Evolutionary conservation across 2,329 filamentous ascomycete species (phyloP).

Genomic region (Pyrenochaeta sp.): DNA sequence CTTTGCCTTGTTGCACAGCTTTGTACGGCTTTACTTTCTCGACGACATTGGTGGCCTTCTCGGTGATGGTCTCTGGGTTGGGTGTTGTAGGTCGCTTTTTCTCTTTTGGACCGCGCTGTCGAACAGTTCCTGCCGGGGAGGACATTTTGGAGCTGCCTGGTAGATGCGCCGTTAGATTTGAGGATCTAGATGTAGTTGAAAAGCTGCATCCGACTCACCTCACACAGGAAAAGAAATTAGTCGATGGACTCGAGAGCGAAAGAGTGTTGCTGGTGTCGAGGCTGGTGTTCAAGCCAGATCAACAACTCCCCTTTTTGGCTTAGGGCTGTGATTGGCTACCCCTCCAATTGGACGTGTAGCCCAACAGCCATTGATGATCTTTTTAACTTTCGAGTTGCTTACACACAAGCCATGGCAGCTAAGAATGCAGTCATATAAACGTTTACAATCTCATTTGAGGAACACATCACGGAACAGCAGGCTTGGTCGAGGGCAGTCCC

Average conservation of each 20-base stretch:
- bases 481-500: too few relatives aligned
- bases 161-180: conserved; percentile 20
- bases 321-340: conserved; percentile 4
- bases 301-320: conserved; percentile 24
- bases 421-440: too few relatives aligned
- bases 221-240: conserved; percentile 25
- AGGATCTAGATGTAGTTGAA: background rate
- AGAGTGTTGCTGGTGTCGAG: conserved; percentile 19
- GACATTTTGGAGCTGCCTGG: conserved; percentile 47
- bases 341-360: too few relatives aligned
- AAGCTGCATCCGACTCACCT: conserved; percentile 27
- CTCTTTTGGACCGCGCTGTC: conserved; percentile 50
- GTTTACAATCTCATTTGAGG: too few relatives aligned
- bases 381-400: too few relatives aligned
- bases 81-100: conserved; percentile 50
- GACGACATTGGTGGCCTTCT: conserved; percentile 38
- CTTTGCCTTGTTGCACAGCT: conserved; percentile 57
- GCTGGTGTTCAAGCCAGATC: conserved; percentile 33
- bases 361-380: too few relatives aligned
- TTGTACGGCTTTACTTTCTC: conserved; percentile 47
- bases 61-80: conserved; percentile 40
- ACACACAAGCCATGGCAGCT: too few relatives aligned
- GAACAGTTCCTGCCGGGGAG: conserved; percentile 44
- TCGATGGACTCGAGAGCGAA: conserved; percentile 24
- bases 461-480: too few relatives aligned